These are phyloP conservation scores for Aureobasidium sp. DNA, from an alignment of 2,329 filamentous ascomycete genomes.

Conservation along the genomic window DNA sequence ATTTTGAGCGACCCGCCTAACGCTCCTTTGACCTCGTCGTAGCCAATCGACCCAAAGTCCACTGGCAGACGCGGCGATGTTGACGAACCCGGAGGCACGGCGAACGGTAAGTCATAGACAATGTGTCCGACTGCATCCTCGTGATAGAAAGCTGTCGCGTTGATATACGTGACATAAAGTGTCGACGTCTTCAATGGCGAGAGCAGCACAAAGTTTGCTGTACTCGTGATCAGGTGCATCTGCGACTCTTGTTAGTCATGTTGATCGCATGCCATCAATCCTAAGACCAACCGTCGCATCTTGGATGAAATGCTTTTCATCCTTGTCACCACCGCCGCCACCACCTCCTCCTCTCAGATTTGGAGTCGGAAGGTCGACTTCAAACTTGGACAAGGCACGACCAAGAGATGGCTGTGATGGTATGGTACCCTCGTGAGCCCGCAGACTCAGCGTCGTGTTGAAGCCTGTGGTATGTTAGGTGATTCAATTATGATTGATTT, in stretches of 20 bases:
- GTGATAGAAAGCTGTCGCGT: conserved; percentile 77
- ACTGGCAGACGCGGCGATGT: conserved; percentile 74
- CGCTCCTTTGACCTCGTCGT: conserved; percentile 71
- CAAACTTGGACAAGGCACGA: conserved; percentile 62
- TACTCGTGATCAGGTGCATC: conserved; percentile 79
- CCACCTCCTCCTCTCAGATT: conserved; percentile 42
- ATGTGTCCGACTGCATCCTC: conserved; percentile 73
- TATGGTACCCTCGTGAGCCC: conserved; percentile 64
- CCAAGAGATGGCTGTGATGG: conserved; percentile 68
- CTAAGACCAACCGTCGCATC: conserved; percentile 55
- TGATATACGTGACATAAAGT: conserved; percentile 69
- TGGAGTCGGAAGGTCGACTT: conserved; percentile 66
- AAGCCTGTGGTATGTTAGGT: conserved; percentile 43
- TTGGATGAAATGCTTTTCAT: conserved; percentile 65
- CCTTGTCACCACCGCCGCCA: conserved; percentile 27
- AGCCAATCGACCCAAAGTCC: conserved; percentile 66
- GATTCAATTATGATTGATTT: too few species aligned
- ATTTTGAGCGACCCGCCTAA: conserved; percentile 73
- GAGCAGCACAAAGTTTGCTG: conserved; percentile 73
- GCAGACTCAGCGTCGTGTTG: conserved; percentile 73
- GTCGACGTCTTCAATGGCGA: conserved; percentile 71
- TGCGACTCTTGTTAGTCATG: conserved; percentile 15
- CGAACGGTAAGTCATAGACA: conserved; percentile 64
- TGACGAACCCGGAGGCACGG: conserved; percentile 60
- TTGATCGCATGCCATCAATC: neutral